A percentile compares a stretch with the other conserved stretches of the same genome.
These are phyloP conservation scores for Phaeoacremonium minimum DNA, from an alignment of 2,329 filamentous ascomycete genomes.

Conservation along the genomic window DNA sequence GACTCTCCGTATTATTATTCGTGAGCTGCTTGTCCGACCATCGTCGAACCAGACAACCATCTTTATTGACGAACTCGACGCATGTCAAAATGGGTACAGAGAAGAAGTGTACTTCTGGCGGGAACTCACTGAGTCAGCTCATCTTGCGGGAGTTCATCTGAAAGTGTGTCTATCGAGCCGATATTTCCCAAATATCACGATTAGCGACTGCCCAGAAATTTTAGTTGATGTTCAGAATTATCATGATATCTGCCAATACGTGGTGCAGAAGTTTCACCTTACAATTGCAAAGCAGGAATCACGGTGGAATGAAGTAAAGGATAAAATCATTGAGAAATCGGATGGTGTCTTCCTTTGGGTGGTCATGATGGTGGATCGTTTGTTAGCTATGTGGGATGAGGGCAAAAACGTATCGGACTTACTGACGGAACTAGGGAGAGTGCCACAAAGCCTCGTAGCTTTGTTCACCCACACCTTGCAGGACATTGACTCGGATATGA, in stretches of 20 bases:
- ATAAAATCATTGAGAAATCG: constrained; percentile 3
- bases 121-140: constrained; percentile 3
- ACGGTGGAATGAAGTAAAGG: too few species aligned
- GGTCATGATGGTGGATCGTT: constrained; percentile 5
- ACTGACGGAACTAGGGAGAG: too few species aligned
- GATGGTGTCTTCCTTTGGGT: constrained; percentile 10
- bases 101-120: constrained; percentile 2
- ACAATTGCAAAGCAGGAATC: too few species aligned
- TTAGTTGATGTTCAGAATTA: constrained; percentile 5
- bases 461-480: too few species aligned
- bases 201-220: constrained; percentile 4
- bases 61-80: constrained; percentile 13
- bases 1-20: not conserved
- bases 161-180: constrained; percentile 7
- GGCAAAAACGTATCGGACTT: too few species aligned
- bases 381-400: constrained; percentile 4
- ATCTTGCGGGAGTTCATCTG: not conserved
- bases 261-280: constrained; percentile 4
- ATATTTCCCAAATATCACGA: constrained; percentile 3
- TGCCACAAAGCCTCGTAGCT: too few species aligned
- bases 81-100: too few species aligned
- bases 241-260: constrained; percentile 6
- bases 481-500: too few species aligned
- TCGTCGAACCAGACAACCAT: too few species aligned
- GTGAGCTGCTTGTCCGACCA: not conserved